phyloP scores from a whole-genome alignment of 176 grass and related monocot species.

The Bothriochloa decipiens region DNA sequence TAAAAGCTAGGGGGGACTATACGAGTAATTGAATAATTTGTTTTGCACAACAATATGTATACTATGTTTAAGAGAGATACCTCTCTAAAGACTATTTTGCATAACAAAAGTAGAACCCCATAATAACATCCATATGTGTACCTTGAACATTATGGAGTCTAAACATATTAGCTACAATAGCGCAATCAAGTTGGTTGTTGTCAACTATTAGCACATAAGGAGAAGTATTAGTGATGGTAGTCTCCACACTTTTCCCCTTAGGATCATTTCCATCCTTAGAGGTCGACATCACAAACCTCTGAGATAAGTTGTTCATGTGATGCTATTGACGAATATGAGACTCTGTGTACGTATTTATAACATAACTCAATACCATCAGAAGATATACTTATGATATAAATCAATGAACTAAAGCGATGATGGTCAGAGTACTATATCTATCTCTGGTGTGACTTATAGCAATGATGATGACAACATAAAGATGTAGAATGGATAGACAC shows the following conservation, averaged over 20 bases:
- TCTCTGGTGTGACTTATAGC: too few relatives aligned
- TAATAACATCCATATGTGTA: not conserved
- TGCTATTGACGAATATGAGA: not conserved
- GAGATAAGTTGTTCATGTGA: not conserved
- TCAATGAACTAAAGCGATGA: too few relatives aligned
- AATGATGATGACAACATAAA: too few relatives aligned
- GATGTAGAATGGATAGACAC: too few relatives aligned
- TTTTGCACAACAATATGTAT: not conserved
- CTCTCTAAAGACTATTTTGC: not conserved
- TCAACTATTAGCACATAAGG: constrained; percentile 9
- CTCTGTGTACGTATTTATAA: not conserved
- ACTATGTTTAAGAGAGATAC: not conserved
- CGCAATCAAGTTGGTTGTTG: not conserved
- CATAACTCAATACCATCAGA: not conserved
- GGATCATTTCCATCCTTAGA: not conserved
- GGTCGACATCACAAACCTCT: not conserved
- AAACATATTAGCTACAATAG: not conserved
- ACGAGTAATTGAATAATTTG: too few relatives aligned
- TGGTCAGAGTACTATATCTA: too few relatives aligned
- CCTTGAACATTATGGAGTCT: not conserved
- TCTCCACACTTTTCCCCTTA: not conserved
- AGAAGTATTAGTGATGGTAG: not conserved
- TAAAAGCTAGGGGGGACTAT: too few relatives aligned
- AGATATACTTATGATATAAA: too few relatives aligned
- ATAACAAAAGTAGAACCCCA: not conserved